Evolutionary conservation across 805 yeast species (phyloP).

Genomic region (Candida tallmaniae): DNA sequence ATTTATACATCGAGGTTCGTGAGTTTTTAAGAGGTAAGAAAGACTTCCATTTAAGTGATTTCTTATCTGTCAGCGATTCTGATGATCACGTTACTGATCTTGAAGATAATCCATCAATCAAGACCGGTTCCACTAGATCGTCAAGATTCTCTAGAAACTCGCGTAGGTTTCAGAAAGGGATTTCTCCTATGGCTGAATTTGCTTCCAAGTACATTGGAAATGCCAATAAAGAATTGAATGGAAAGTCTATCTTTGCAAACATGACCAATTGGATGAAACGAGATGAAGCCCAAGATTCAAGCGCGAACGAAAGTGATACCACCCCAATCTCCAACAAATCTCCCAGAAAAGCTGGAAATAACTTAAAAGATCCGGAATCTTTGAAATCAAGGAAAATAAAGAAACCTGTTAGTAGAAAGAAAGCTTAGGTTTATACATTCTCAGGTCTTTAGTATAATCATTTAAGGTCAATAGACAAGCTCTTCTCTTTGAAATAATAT

Average conservation of each 20-base stretch:
- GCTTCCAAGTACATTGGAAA: slow-evolving; percentile 62
- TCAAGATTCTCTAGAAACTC: slow-evolving; percentile 1
- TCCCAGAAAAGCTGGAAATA: slow-evolving; percentile 8
- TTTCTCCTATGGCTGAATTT: slow-evolving; percentile 63
- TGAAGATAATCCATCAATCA: neutral
- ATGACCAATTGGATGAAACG: slow-evolving; percentile 40
- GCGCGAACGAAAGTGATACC: slow-evolving; percentile 17
- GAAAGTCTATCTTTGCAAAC: slow-evolving; percentile 34
- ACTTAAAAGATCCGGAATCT: neutral
- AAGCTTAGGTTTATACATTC: neutral
- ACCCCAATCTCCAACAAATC: slow-evolving; percentile 7
- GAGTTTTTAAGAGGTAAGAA: slow-evolving; percentile 58
- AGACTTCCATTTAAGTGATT: slow-evolving; percentile 16
- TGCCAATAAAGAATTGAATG: slow-evolving; percentile 36
- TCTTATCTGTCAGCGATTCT: slow-evolving; percentile 14
- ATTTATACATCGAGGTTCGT: slow-evolving; percentile 79
- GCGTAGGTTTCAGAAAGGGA: slow-evolving; percentile 17
- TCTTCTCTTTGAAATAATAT: no score
- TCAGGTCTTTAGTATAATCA: no score
- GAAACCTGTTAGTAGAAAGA: slow-evolving; percentile 13
- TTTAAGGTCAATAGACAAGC: no score
- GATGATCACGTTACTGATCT: slow-evolving; percentile 10
- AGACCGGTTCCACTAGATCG: neutral
- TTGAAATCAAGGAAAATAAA: slow-evolving; percentile 10
- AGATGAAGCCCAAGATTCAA: slow-evolving; percentile 28